Percentiles rank a stretch among this genome's conserved stretches.
These are phyloP conservation scores for Bipolaris victoriae DNA, from an alignment of 2,329 filamentous ascomycete species.

Conservation along the genomic window DNA sequence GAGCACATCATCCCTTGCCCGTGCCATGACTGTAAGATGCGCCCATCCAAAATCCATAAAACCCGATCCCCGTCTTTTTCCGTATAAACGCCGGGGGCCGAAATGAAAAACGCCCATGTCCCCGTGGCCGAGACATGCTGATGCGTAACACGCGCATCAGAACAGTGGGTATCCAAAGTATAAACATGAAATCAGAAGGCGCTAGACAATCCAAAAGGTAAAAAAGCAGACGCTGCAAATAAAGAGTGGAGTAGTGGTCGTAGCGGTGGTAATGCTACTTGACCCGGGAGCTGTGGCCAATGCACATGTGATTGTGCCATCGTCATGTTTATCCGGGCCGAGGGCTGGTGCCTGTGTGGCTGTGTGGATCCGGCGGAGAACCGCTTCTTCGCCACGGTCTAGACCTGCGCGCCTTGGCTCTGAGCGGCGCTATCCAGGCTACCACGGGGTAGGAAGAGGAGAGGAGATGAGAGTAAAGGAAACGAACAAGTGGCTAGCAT, in stretches of 20 bases:
- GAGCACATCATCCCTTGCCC: conserved; percentile 9
- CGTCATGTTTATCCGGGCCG: conserved; percentile 18
- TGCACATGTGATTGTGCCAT: conserved; percentile 12
- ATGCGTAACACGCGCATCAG: conserved; percentile 18
- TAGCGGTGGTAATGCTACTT: neutral
- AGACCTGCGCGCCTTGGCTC: conserved; percentile 23
- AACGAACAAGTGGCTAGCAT: too few relatives aligned
- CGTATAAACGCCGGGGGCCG: conserved; percentile 25
- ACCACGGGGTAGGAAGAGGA: conserved; percentile 9
- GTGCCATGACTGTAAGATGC: conserved; percentile 4
- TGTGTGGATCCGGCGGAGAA: conserved; percentile 6
- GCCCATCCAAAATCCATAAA: neutral
- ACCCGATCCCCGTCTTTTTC: conserved; percentile 19
- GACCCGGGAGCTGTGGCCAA: neutral
- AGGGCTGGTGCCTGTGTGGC: conserved; percentile 21
- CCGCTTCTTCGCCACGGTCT: conserved; percentile 23
- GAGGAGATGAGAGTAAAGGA: neutral
- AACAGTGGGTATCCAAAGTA: conserved; percentile 34
- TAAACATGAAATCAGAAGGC: conserved; percentile 13
- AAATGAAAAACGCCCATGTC: conserved; percentile 19
- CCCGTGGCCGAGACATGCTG: conserved; percentile 12
- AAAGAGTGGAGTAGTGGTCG: conserved; percentile 22
- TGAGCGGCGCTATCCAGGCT: conserved; percentile 20
- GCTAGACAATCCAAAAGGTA: neutral
- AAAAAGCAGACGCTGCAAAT: neutral